Evolutionary conservation across 345 rosid genomes (phyloP).

Genomic region (rapeseed (Brassica napus)): DNA sequence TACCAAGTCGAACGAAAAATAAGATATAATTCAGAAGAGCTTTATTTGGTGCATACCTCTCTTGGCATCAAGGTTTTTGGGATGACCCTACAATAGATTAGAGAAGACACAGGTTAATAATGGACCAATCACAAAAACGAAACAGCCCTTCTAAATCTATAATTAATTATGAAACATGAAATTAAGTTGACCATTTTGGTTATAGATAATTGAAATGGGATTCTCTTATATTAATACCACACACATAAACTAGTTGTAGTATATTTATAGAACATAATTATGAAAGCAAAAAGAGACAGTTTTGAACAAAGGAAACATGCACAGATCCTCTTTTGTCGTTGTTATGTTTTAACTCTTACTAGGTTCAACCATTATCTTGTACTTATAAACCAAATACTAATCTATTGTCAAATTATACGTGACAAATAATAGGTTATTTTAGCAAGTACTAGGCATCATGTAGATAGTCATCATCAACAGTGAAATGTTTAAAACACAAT

Average conservation of each 20-base stretch:
- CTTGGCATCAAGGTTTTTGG: slow-evolving; percentile 82
- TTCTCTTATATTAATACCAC: slow-evolving; percentile 11
- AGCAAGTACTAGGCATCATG: slow-evolving; percentile 27
- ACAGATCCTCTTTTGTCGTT: slow-evolving; percentile 37
- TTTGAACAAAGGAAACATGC: slow-evolving; percentile 35
- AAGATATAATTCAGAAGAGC: background rate
- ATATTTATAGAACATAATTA: background rate
- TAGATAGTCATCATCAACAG: slow-evolving; percentile 28
- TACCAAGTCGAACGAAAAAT: slow-evolving; percentile 23
- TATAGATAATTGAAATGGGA: slow-evolving; percentile 23
- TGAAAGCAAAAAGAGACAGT: slow-evolving; percentile 32
- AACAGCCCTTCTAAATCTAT: background rate
- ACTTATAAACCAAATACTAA: slow-evolving; percentile 7
- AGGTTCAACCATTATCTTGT: background rate
- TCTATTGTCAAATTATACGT: slow-evolving; percentile 5
- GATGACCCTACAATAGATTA: slow-evolving; percentile 63
- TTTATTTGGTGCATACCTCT: slow-evolving; percentile 58
- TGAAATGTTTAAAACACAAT: slow-evolving; percentile 33
- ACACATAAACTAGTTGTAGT: slow-evolving; percentile 16
- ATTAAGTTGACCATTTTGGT: slow-evolving; percentile 23
- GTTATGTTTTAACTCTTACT: slow-evolving; percentile 26
- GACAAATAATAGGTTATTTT: slow-evolving; percentile 6
- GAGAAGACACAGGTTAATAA: slow-evolving; percentile 10
- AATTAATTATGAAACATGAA: background rate
- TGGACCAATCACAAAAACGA: background rate